Percentiles rank a stretch among this genome's conserved stretches.
These are phyloP conservation scores for Hymenotorrendiella dingleyae DNA, from an alignment of 2,329 filamentous ascomycete species.

Conservation along the genomic window DNA sequence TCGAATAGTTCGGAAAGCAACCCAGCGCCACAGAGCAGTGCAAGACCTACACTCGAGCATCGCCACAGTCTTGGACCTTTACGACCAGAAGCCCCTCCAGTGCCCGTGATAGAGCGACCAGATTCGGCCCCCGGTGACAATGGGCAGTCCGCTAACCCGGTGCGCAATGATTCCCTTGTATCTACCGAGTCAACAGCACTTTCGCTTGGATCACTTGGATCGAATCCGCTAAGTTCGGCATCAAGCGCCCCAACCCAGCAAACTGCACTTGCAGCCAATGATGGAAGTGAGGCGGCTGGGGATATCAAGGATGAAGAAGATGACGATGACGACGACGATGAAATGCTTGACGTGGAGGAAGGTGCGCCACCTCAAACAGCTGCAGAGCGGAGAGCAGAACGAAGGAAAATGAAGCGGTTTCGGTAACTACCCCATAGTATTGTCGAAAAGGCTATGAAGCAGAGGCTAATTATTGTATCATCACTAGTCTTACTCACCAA, in stretches of 20 bases:
- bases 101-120: slow-evolving; percentile 24
- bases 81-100: slow-evolving; percentile 21
- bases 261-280: slow-evolving; percentile 36
- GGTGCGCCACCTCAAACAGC: slow-evolving; percentile 42
- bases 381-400: slow-evolving; percentile 51
- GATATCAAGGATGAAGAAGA: slow-evolving; percentile 30
- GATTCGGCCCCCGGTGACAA: slow-evolving; percentile 28
- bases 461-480: too few species aligned
- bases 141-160: slow-evolving; percentile 27
- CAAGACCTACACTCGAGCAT: slow-evolving; percentile 27
- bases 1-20: slow-evolving; percentile 21
- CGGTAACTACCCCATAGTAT: too few species aligned
- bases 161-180: slow-evolving; percentile 36
- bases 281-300: slow-evolving; percentile 38
- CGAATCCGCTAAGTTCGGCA: slow-evolving; percentile 37
- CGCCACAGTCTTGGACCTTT: slow-evolving; percentile 26
- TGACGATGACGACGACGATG: slow-evolving; percentile 46
- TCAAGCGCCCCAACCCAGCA: slow-evolving; percentile 35
- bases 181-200: slow-evolving; percentile 36
- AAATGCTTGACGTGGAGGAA: slow-evolving; percentile 45
- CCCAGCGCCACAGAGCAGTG: slow-evolving; percentile 14
- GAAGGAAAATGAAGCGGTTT: slow-evolving; percentile 73
- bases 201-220: slow-evolving; percentile 32
- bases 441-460: too few species aligned
- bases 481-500: slow-evolving; percentile 75